Conservation (phyloP, 2,329 filamentous ascomycete genomes). For the Ascochyta koolunga region DNA sequence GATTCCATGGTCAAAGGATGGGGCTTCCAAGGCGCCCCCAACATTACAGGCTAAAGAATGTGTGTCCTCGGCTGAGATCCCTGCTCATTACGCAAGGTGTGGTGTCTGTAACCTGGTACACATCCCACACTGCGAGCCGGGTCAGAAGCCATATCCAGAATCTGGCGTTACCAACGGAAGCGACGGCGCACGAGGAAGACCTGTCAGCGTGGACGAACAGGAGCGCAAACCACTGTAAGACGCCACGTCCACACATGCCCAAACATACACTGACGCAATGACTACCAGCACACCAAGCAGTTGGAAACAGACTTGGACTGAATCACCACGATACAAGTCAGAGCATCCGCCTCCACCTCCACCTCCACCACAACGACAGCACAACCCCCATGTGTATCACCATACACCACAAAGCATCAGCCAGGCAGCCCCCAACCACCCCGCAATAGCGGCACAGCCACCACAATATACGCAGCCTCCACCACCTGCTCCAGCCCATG, state of each 20-base stretch:
- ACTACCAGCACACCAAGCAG: slow-evolving; percentile 5
- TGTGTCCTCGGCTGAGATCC: slow-evolving; percentile 31
- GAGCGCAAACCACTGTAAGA: slow-evolving; percentile 36
- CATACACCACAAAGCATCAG: slow-evolving; percentile 36
- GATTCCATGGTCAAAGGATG: slow-evolving; percentile 78
- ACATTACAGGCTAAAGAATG: slow-evolving; percentile 84
- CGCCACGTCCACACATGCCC: background rate
- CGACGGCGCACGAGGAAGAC: slow-evolving; percentile 55
- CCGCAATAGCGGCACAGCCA: slow-evolving; percentile 21
- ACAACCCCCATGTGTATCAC: slow-evolving; percentile 39
- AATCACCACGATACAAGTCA: slow-evolving; percentile 10
- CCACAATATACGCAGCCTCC: slow-evolving; percentile 6
- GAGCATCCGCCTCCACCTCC: slow-evolving; percentile 16
- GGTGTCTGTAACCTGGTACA: slow-evolving; percentile 28
- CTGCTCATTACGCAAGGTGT: slow-evolving; percentile 24
- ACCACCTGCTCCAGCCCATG: slow-evolving; percentile 51
- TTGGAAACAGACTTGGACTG: slow-evolving; percentile 8
- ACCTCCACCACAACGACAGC: slow-evolving; percentile 30
- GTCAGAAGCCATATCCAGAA: slow-evolving; percentile 34
- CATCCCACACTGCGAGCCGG: slow-evolving; percentile 41
- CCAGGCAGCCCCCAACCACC: slow-evolving; percentile 24
- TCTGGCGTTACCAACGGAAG: slow-evolving; percentile 22
- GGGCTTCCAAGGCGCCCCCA: slow-evolving; percentile 62
- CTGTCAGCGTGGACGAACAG: slow-evolving; percentile 55
- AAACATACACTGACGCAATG: background rate